Percentiles rank a stretch among this genome's conserved stretches.
Conservation (phyloP, 371 early-diverging fungal genomes). For the Mortierella sp. region DNA sequence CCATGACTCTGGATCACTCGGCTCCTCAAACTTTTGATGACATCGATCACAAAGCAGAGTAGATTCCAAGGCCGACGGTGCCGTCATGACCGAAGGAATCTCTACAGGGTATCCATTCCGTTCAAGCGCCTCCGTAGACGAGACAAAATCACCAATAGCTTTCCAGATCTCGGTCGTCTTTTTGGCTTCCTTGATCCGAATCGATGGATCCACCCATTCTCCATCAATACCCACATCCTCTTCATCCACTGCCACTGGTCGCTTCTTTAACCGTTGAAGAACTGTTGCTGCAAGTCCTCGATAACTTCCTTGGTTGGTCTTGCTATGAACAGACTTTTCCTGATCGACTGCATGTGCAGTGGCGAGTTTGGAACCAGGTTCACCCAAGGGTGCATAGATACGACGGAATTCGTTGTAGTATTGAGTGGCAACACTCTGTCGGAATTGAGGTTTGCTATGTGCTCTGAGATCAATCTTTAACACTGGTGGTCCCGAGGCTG, state of each 20-base stretch:
- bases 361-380: slow-evolving; percentile 23
- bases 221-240: slow-evolving; percentile 63
- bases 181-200: slow-evolving; percentile 3
- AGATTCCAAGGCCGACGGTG: slow-evolving; percentile 28
- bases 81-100: slow-evolving; percentile 25
- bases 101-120: slow-evolving; percentile 55
- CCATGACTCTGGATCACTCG: slow-evolving; percentile 43
- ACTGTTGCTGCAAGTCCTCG: slow-evolving; percentile 58
- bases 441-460: slow-evolving; percentile 47
- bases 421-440: slow-evolving; percentile 41
- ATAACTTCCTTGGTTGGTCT: slow-evolving; percentile 56
- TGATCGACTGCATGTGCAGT: slow-evolving; percentile 42
- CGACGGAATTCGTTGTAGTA: slow-evolving; percentile 42
- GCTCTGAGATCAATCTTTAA: slow-evolving; percentile 45
- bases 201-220: slow-evolving; percentile 53
- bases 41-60: slow-evolving; percentile 61
- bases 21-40: slow-evolving; percentile 55
- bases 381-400: slow-evolving; percentile 30
- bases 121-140: slow-evolving; percentile 43
- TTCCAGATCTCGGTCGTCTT: slow-evolving; percentile 7
- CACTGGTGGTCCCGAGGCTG: slow-evolving; percentile 33
- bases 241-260: slow-evolving; percentile 43
- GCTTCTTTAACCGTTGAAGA: slow-evolving; percentile 60
- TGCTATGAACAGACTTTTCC: slow-evolving; percentile 39
- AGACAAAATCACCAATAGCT: slow-evolving; percentile 30